phyloP scores from a whole-genome alignment of 495 filamentous ascomycete species.

The Lophiostoma macrostomum region DNA sequence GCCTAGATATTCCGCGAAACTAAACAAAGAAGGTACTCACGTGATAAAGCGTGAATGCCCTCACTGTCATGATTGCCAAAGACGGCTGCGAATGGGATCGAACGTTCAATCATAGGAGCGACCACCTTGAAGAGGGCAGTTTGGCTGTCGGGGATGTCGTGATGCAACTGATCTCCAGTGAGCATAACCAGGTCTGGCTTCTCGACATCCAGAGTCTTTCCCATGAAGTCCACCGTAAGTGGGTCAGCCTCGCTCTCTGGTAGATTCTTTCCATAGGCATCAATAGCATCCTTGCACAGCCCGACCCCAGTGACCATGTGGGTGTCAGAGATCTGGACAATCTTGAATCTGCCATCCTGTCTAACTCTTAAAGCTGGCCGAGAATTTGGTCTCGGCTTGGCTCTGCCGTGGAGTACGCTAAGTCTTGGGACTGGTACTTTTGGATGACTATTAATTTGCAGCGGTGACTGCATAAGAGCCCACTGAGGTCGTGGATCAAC shows the following conservation, averaged over 20 bases:
- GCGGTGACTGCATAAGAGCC: conserved; percentile 39
- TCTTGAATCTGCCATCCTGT: conserved; percentile 42
- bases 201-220: conserved; percentile 39
- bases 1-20: not conserved
- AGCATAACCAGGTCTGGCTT: conserved; percentile 43
- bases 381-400: conserved; percentile 36
- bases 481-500: conserved; percentile 41
- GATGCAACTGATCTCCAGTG: conserved; percentile 43
- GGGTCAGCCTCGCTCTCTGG: conserved; percentile 42
- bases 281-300: conserved; percentile 42
- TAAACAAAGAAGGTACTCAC: conserved; percentile 31
- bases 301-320: conserved; percentile 43
- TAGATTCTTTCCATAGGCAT: conserved; percentile 41
- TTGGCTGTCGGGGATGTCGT: conserved; percentile 42
- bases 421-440: conserved; percentile 42
- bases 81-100: conserved; percentile 41
- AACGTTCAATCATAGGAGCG: conserved; percentile 41
- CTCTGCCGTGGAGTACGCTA: conserved; percentile 37
- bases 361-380: conserved; percentile 33
- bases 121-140: conserved; percentile 46
- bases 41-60: conserved; percentile 39
- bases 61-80: conserved; percentile 45
- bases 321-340: conserved; percentile 43
- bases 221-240: conserved; percentile 41
- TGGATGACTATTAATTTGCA: conserved; percentile 38